Base-by-base conservation (phyloP, 2,329 filamentous ascomycete genomes). In the Xylariomycetidae sp. region DNA sequence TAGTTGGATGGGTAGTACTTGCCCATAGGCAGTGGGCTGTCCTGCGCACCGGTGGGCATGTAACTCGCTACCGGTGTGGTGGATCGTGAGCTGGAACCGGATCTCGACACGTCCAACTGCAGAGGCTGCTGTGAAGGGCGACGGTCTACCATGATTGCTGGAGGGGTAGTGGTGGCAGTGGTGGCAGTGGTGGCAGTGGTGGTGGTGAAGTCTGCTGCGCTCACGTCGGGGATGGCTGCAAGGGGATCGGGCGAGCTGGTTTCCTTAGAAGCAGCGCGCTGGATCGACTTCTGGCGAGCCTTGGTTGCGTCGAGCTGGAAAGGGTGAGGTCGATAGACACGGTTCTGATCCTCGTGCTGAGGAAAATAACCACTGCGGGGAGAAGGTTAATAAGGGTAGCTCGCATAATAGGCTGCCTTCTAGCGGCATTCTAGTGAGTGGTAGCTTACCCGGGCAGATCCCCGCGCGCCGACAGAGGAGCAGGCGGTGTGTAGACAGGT, bases 1-100 rank as follows among this genome's bases (percentile, higher is more conserved):
- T 76, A 79, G 54, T 79, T 79, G 17, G 72, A 69, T 1, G 76
- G 76, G 38, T 79, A 77, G 46, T 79, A 80, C 55, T 79, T 79
- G 16, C 76, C 76, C 56, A 76, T 61, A 0, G 74, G 71, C 19
- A 76, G 55, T 4, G 63, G 55, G 22, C 55, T 63, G 23, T 66
- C 64, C 31, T 68, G 63, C 23, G 67, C 58, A 2, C 70, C 70
- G 17, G 64, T 65, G 6, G 71, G 68, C 19, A 69, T 59, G 39
- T 73, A 74, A 2, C 70, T 71, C 7, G 70, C 57, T 22, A 73
- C 62, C 6, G 69, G 67, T 6, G 65, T 66, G 43, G 59, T 61
- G 19, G 59, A 46, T 12, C 38, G 23, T 6, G 45, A 37, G 17
- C 40, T 58, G 19, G 58, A 37, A 6, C 34, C 36, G 13, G 39